phyloP scores from a whole-genome alignment of 352 stramenopile genomes.

The Phytophthora fragariaefolia region DNA sequence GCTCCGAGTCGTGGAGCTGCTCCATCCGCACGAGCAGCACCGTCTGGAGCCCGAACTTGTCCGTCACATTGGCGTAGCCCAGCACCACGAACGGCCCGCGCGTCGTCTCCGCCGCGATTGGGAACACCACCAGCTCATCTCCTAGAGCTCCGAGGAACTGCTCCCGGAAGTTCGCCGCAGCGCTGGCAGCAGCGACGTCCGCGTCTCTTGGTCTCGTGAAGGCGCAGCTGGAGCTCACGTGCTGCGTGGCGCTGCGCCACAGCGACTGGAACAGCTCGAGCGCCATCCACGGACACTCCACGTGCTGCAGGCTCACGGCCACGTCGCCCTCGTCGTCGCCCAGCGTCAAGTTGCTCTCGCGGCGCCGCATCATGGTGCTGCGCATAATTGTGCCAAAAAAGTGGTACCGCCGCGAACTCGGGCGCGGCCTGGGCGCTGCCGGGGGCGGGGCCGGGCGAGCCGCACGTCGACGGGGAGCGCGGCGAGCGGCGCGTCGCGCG shows the following conservation, averaged over 20 bases:
- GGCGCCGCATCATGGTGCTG: constrained; percentile 48
- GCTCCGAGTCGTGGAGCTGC: constrained; percentile 71
- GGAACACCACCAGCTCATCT: constrained; percentile 67
- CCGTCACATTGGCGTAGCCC: constrained; percentile 58
- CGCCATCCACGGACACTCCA: constrained; percentile 70
- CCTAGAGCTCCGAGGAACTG: constrained; percentile 59
- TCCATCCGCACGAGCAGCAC: constrained; percentile 70
- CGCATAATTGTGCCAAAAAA: constrained; percentile 31
- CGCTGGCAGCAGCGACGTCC: neutral
- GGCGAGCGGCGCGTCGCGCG: constrained; percentile 1
- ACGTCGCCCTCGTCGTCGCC: constrained; percentile 60
- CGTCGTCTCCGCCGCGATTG: too few relatives aligned
- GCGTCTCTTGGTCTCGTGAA: constrained; percentile 60
- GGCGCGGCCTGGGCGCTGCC: neutral
- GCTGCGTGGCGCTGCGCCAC: constrained; percentile 61
- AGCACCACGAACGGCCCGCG: constrained; percentile 57
- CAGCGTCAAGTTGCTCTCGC: constrained; percentile 75
- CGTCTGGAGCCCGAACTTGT: constrained; percentile 51
- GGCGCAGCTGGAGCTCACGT: constrained; percentile 64
- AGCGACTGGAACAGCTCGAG: constrained; percentile 69
- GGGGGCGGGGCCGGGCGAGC: neutral
- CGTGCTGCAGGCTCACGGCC: constrained; percentile 38
- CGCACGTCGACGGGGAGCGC: neutral
- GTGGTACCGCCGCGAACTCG: constrained; percentile 19
- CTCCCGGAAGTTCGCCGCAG: constrained; percentile 45